These are phyloP conservation scores for Candida wancherniae DNA, from an alignment of 805 yeast species.

Conservation along the genomic window DNA sequence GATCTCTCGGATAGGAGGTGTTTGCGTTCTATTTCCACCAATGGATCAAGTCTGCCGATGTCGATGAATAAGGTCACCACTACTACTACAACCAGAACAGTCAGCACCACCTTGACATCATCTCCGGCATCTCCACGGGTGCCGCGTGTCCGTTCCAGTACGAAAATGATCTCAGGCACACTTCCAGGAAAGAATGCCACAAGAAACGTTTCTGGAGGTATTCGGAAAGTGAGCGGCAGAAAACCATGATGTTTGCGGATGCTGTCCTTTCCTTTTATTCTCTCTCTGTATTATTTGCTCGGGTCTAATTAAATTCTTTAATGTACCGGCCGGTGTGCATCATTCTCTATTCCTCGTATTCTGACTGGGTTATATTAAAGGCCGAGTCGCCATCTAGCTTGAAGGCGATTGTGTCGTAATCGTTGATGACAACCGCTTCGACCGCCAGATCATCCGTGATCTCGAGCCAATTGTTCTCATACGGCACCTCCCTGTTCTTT, in stretches of 20 bases:
- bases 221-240: conserved; percentile 16
- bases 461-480: conserved; percentile 33
- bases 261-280: conserved; percentile 1
- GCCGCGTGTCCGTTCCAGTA: conserved; percentile 14
- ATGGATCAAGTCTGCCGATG: conserved; percentile 28
- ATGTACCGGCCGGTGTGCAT: too few relatives aligned
- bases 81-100: conserved; percentile 47
- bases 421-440: conserved; percentile 29
- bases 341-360: conserved; percentile 7
- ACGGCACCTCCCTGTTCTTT: conserved; percentile 31
- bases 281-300: conserved; percentile 5
- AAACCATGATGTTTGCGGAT: conserved; percentile 8
- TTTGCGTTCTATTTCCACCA: conserved; percentile 34
- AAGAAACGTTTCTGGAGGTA: conserved; percentile 16
- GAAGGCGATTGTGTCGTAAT: conserved; percentile 42
- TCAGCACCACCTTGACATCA: conserved; percentile 36
- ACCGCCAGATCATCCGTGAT: conserved; percentile 25
- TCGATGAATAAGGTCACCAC: conserved; percentile 41
- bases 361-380: conserved; percentile 23
- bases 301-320: too few relatives aligned
- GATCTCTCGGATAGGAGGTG: conserved; percentile 34
- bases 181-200: conserved; percentile 14
- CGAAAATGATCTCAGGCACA: conserved; percentile 12
- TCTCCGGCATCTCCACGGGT: conserved; percentile 29
- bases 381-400: conserved; percentile 31